These are phyloP conservation scores for Mrakia blollopis DNA, from an alignment of 768 basidiomycete species.

Conservation along the genomic window DNA sequence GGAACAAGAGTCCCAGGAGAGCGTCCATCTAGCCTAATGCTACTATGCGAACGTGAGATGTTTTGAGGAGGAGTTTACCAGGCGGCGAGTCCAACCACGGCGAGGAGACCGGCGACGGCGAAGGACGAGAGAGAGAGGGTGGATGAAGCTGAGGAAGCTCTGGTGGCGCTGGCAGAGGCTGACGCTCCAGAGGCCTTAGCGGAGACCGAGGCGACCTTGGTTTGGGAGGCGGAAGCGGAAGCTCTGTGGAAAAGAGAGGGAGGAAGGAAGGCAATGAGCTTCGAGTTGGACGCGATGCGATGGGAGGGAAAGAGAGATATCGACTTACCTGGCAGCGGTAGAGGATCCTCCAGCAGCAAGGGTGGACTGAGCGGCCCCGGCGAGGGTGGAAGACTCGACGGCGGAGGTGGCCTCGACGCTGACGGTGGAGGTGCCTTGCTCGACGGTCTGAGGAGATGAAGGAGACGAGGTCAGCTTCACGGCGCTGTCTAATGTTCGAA, in stretches of 20 bases:
- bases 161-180: slow-evolving; percentile 34
- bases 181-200: slow-evolving; percentile 31
- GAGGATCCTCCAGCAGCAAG: slow-evolving; percentile 26
- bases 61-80: neutral
- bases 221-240: neutral
- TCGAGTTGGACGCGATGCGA: neutral
- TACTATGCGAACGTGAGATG: too few relatives aligned
- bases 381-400: slow-evolving; percentile 61
- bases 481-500: too few relatives aligned
- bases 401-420: slow-evolving; percentile 59
- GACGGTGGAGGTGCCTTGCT: slow-evolving; percentile 59
- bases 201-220: slow-evolving; percentile 35
- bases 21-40: too few relatives aligned
- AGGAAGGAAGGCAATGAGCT: neutral
- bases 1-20: too few relatives aligned
- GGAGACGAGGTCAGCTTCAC: too few relatives aligned
- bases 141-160: slow-evolving; percentile 18
- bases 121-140: slow-evolving; percentile 29
- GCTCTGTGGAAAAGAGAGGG: neutral
- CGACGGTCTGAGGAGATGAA: slow-evolving; percentile 61
- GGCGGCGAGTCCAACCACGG: slow-evolving; percentile 12
- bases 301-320: neutral
- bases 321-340: slow-evolving; percentile 2
- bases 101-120: slow-evolving; percentile 17
- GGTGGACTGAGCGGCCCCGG: slow-evolving; percentile 35